Evolutionary conservation across 2,329 filamentous ascomycete genomes (phyloP).

Genomic region (Zymoseptoria ardabiliae): DNA sequence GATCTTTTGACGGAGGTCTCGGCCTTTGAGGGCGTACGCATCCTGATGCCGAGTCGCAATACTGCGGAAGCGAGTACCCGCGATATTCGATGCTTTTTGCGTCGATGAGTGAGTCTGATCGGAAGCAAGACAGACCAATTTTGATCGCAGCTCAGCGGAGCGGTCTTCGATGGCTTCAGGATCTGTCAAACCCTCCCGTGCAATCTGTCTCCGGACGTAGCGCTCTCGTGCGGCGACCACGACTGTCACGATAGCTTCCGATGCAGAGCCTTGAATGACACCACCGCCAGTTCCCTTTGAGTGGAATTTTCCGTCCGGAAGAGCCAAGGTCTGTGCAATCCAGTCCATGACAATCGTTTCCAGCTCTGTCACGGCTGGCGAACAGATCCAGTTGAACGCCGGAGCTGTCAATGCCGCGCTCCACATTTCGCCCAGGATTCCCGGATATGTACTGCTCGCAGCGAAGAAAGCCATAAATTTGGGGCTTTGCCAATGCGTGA

Average conservation of each 20-base stretch:
- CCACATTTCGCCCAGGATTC: slow-evolving; percentile 89
- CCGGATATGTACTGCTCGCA: slow-evolving; percentile 70
- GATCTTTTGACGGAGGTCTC: slow-evolving; percentile 54
- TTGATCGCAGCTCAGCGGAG: slow-evolving; percentile 57
- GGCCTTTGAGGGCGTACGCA: slow-evolving; percentile 63
- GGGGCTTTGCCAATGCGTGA: slow-evolving; percentile 91
- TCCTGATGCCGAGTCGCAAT: slow-evolving; percentile 57
- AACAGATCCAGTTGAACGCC: slow-evolving; percentile 96
- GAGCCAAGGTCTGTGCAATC: slow-evolving; percentile 66
- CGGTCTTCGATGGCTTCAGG: slow-evolving; percentile 60
- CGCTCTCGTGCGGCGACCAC: slow-evolving; percentile 83
- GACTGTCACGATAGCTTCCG: slow-evolving; percentile 77
- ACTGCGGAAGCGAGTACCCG: slow-evolving; percentile 71
- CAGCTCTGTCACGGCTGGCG: slow-evolving; percentile 82
- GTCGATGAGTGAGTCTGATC: slow-evolving; percentile 75
- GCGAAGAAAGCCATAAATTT: slow-evolving; percentile 97
- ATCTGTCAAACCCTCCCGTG: slow-evolving; percentile 37
- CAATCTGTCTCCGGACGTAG: slow-evolving; percentile 57
- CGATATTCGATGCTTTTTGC: slow-evolving; percentile 78
- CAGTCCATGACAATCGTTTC: slow-evolving; percentile 92
- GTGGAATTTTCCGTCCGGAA: slow-evolving; percentile 67
- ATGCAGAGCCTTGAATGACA: slow-evolving; percentile 89
- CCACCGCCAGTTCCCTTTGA: slow-evolving; percentile 74
- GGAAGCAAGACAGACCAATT: slow-evolving; percentile 73
- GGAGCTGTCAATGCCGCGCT: slow-evolving; percentile 80